Evolutionary conservation across 2,329 filamentous ascomycete genomes (phyloP).

Genomic region (Celoporthe dispersa): DNA sequence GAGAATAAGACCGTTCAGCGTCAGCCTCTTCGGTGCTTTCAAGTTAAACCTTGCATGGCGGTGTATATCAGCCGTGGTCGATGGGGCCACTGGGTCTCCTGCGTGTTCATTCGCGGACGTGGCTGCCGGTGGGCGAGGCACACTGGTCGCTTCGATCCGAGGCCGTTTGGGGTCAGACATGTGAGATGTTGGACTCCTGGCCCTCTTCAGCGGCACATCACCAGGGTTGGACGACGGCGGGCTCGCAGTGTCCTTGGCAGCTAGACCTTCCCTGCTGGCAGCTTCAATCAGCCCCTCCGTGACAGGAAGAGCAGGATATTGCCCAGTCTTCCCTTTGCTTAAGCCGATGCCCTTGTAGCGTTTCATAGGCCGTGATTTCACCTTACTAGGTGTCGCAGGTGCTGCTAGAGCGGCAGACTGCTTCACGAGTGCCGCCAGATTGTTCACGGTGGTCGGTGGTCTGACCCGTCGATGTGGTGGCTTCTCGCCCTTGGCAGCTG

Average conservation of each 20-base stretch:
- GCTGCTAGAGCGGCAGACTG: not conserved
- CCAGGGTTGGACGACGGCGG: conserved; percentile 25
- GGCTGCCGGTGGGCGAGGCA: not conserved
- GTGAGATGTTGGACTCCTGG: not conserved
- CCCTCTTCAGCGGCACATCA: conserved; percentile 18
- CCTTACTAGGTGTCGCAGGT: not conserved
- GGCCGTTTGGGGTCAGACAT: conserved; percentile 17
- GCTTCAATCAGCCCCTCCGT: conserved; percentile 44
- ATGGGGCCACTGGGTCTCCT: not conserved
- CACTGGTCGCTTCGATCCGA: conserved; percentile 2
- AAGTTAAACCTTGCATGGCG: conserved; percentile 24
- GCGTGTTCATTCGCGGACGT: not conserved
- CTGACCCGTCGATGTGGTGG: not conserved
- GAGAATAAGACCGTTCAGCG: conserved; percentile 38
- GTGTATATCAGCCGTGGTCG: conserved; percentile 19
- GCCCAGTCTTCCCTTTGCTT: conserved; percentile 48
- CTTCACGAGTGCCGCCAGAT: not conserved
- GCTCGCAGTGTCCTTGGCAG: conserved; percentile 38
- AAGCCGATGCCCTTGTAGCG: conserved; percentile 45
- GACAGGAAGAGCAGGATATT: conserved; percentile 44
- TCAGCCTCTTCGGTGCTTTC: conserved; percentile 34
- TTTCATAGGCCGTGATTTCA: conserved; percentile 25
- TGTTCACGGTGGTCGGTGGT: conserved; percentile 21
- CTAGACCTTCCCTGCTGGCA: conserved; percentile 46
- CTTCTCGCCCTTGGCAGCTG: conserved; percentile 22